Evolutionary conservation across 768 basidiomycete species (phyloP), one percentile per base, ranked within the genome.

Genomic region (Lentinula boryana): DNA sequence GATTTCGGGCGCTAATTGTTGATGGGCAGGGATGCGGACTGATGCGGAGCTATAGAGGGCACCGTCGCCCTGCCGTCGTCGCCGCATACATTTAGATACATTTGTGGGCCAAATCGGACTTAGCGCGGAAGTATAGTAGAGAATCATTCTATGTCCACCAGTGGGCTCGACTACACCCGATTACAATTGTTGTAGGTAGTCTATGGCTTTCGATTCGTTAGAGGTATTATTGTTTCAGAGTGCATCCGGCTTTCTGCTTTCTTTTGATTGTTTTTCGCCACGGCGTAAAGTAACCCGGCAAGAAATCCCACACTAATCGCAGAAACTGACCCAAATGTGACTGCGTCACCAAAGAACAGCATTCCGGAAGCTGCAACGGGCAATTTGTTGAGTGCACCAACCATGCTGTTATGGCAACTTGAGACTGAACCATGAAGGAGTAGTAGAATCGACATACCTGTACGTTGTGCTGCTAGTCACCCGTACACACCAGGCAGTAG

Each of bases 341-440:
- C 88, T 27, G 86, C 40, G 72, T 99, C 95, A 46, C 93, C 94
- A 70, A 97, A 97, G 76, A 97, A 97, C 62, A 99, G 73, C 88
- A 99, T 93, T 23, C 97, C 97, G n/a, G 95, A 97, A 13, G 94
- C 95, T 6, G 97, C 97, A 52, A 99, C 94, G 40, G 97, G 97
- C 18, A 99, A 80, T 77, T 98, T 98, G 77, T 98, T 98, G 66
- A 98, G 74, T 0, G 95, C 95, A 10, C 95, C 95, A 59, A 97
- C 94, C 95, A 98, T 98, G 66, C 90, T 93, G 31, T 51, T 40
- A 64, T 52, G 50, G 58, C 50, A 51, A 52, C 33, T 60, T 43
- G 65, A 13, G 33, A 59, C 27, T 51, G 18, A 23, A 6, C 18
- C 32, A 36, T 35, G 40, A 18, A 9, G 18, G 40, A 50, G 40